Evolutionary conservation across 345 rosid species (phyloP), one percentile per base, ranked within the genome.

Genomic region (Eutrema yunnanense): DNA sequence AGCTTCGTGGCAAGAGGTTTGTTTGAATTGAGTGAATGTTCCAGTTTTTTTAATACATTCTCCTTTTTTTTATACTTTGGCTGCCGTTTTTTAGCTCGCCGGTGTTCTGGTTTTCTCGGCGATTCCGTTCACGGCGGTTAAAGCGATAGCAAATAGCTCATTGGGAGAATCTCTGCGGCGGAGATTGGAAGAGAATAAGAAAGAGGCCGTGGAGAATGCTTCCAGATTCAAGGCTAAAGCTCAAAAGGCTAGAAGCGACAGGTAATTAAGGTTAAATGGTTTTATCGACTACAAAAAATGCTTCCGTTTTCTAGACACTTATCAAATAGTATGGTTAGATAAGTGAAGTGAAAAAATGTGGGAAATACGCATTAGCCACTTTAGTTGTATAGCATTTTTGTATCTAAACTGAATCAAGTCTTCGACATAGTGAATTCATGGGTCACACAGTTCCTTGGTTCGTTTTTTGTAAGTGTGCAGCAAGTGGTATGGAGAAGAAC

Each of bases 1-100:
- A 84, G 95, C 95, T 59, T 86, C 98, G 4, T 92, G 98, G 96
- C 91, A 90, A 78, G 98, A 92, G 92, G 92, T 86, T 72, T 16
- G 12, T 43, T 63, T 54, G 5, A 26, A 33, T 8, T 52, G 6
- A 36, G 7, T 3, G 8, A 52, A 30, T 41, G 8, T 41, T 49
- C 19, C 50, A 6, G 19, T 6, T 27, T 43, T n/a, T n/a, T 30
- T 57, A 42, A 42, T 13, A n/a, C 71, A n/a, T 73, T 3, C 6
- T 55, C 36, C 12, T 13, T 54, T 38, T 1, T 64, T 0, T 4
- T 4, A 32, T 2, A 69, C 80, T 86, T 86, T 88, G 10, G 83
- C 74, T 12, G 87, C 3, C 22, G 38, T 51, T 41, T 68, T 26
- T 62, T 67, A 93, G 98, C 91, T 91, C 14, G 96, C 87, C 6